Conservation (phyloP, 768 basidiomycete genomes). For the Flagelloscypha sp. region DNA sequence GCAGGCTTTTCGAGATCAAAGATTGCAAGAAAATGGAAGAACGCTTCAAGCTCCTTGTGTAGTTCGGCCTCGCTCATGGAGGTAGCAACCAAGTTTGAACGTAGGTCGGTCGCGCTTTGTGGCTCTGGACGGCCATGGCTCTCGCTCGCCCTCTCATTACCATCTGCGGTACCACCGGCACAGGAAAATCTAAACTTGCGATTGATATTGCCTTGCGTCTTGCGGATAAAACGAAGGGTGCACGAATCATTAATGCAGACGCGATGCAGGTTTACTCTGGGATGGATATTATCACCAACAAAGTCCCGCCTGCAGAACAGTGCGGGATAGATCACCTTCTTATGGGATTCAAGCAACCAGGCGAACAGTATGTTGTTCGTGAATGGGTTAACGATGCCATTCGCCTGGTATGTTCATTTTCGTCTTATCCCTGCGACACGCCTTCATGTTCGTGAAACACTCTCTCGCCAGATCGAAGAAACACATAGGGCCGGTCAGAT, state of each 20-base stretch:
- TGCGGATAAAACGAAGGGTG: conserved; percentile 34
- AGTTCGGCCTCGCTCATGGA: neutral
- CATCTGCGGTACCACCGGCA: conserved; percentile 91
- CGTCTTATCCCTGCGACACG: conserved; percentile 1
- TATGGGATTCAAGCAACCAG: conserved; percentile 81
- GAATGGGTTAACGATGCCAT: conserved; percentile 86
- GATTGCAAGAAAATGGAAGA: conserved; percentile 71
- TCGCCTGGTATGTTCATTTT: conserved; percentile 46
- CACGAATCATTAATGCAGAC: conserved; percentile 88
- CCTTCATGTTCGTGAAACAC: conserved; percentile 6
- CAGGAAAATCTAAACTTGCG: conserved; percentile 90
- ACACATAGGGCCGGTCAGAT: conserved; percentile 54
- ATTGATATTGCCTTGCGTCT: conserved; percentile 74
- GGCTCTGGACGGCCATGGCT: conserved; percentile 23
- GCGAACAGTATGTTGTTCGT: conserved; percentile 79
- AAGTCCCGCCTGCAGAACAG: conserved; percentile 69
- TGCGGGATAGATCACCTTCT: conserved; percentile 81
- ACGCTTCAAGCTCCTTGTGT: conserved; percentile 65
- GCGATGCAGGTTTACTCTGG: conserved; percentile 96
- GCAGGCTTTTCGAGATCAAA: conserved; percentile 64
- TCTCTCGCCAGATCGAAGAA: conserved; percentile 55
- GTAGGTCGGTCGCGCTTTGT: too few relatives aligned
- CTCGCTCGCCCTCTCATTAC: conserved; percentile 66
- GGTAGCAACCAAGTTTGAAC: too few relatives aligned
- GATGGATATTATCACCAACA: conserved; percentile 91